Evolutionary conservation across 352 stramenopile genomes (phyloP), one percentile per base, ranked within the genome.

Genomic region (Globisporangium recalcitrans): DNA sequence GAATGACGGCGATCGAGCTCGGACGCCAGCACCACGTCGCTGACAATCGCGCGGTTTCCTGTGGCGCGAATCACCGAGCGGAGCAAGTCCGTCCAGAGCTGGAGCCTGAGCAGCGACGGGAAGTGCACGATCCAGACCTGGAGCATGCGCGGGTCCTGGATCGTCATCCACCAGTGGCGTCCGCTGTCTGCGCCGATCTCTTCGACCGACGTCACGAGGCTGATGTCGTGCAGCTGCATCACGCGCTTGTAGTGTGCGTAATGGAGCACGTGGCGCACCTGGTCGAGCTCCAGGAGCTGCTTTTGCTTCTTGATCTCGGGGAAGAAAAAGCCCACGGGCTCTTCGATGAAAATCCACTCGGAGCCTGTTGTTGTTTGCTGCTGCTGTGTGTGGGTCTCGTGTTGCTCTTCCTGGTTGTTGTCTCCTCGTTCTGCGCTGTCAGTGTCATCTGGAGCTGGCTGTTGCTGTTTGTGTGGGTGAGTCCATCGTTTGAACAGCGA

Each of bases 41-140:
- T 69, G n/a, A 91, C 70, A 32, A 85, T 36, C 8, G 76, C 63
- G 0, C 27, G 29, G 27, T 68, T 74, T 6, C 62, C 62, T 3
- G 75, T 85, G 6, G 67, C 70, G 0, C 48, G 34, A 11, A 84
- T 67, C 36, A 88, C 71, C 0, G 64, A 58, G 3, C 66, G 64
- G 10, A 91, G 60, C 24, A 83, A 34, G 22, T 74, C 22, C 16
- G 82, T 60, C 82, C 80, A 91, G 6, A 53, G 58, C 46, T 69
- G 48, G 11, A 90, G 61, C 19, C 69, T 68, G 27, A 67, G 51
- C 1, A 74, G 58, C 0, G 77, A 83, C 19, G 73, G 51, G 27
- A 89, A 91, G 68, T 85, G 65, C 3, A 91, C 42, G 38, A 87
- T 68, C 80, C 80, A 91, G 26, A 85, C 71, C 66, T 90, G 80